A percentile compares a stretch with the other conserved stretches of the same genome.
Conservation (phyloP, 2,329 filamentous ascomycete species). For the Xylaria sp. region DNA sequence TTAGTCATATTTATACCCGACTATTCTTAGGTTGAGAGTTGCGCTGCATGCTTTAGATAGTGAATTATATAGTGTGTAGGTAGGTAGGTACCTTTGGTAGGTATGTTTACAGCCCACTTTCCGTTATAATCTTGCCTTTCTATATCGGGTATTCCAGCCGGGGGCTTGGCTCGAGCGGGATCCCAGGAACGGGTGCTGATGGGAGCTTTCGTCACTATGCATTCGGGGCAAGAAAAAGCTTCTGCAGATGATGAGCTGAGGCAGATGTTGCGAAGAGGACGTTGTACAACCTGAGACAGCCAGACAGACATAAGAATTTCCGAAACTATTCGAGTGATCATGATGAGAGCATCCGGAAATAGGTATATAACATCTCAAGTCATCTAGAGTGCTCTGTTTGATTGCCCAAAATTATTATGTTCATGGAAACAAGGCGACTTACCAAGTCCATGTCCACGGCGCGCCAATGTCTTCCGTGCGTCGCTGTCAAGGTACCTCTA, state of each 20-base stretch:
- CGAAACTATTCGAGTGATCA: constrained; percentile 14
- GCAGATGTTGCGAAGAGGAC: constrained; percentile 10
- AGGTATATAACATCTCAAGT: not conserved
- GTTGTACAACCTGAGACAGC: constrained; percentile 22
- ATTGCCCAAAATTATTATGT: not conserved
- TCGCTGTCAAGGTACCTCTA: not conserved
- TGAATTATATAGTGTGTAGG: not conserved
- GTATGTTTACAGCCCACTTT: not conserved
- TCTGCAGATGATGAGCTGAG: constrained; percentile 8
- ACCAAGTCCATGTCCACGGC: constrained; percentile 28
- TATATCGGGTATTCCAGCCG: constrained; percentile 30
- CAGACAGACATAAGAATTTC: constrained; percentile 19
- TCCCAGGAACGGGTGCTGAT: constrained; percentile 15
- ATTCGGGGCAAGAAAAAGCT: constrained; percentile 21
- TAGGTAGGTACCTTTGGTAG: no score
- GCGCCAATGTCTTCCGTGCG: constrained; percentile 10
- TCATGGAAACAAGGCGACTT: not conserved
- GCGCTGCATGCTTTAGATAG: not conserved
- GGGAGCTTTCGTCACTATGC: constrained; percentile 37
- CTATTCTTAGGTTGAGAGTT: no score
- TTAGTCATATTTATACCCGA: no score
- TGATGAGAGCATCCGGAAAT: constrained; percentile 12
- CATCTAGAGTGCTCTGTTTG: not conserved
- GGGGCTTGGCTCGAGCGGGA: constrained; percentile 18
- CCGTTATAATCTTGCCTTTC: constrained; percentile 20